Evolutionary conservation across 148 eudicot genomes (phyloP).

Genomic region (Diospyros lotus): DNA sequence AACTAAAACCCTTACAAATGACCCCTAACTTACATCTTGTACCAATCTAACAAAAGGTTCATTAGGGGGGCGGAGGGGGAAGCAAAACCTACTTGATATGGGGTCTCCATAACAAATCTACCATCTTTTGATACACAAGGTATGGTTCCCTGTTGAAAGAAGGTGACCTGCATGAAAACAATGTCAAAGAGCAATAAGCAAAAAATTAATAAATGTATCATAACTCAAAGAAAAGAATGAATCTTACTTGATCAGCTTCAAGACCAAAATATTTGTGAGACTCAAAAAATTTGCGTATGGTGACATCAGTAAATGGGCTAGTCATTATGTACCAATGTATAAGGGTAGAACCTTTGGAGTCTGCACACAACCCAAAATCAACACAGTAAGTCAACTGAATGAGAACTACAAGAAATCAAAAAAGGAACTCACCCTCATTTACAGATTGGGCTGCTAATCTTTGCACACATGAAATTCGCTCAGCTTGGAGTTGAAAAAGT

Average conservation of each 20-base stretch:
- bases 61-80: neutral
- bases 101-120: slow-evolving; percentile 92
- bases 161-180: slow-evolving; percentile 62
- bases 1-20: too few relatives aligned
- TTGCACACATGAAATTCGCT: slow-evolving; percentile 80
- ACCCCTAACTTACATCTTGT: too few relatives aligned
- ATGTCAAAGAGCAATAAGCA: slow-evolving; percentile 10
- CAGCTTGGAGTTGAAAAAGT: slow-evolving; percentile 98
- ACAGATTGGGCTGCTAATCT: slow-evolving; percentile 72
- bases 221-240: slow-evolving; percentile 4
- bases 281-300: slow-evolving; percentile 82
- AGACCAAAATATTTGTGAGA: slow-evolving; percentile 83
- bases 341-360: slow-evolving; percentile 39
- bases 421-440: slow-evolving; percentile 59
- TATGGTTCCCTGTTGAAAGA: slow-evolving; percentile 93
- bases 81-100: slow-evolving; percentile 59
- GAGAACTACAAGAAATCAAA: neutral
- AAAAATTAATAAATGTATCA: slow-evolving; percentile 5
- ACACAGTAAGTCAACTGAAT: slow-evolving; percentile 6
- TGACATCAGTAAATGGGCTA: slow-evolving; percentile 89
- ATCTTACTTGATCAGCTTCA: slow-evolving; percentile 80
- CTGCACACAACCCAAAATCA: slow-evolving; percentile 41
- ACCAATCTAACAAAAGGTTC: too few relatives aligned
- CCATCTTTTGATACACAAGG: slow-evolving; percentile 94
- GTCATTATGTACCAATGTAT: slow-evolving; percentile 99